A percentile compares a stretch with the other conserved stretches of the same genome.
Evolutionary conservation across 257 asterid species (phyloP).

Genomic region (Petrea volubilis): DNA sequence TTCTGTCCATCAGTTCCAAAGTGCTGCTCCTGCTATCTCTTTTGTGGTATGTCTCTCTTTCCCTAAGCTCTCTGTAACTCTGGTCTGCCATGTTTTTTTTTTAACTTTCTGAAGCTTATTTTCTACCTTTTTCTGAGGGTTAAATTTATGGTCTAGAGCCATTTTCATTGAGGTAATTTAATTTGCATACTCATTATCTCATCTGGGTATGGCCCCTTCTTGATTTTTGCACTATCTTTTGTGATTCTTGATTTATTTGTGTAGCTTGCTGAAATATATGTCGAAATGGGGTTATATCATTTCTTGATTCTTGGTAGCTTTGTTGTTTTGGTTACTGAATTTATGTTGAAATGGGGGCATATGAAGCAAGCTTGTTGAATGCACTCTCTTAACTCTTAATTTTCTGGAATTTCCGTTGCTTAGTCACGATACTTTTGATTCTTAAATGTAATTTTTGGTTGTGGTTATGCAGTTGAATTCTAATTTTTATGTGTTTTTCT

Average conservation of each 20-base stretch:
- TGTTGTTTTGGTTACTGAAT: background rate
- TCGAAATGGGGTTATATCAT: background rate
- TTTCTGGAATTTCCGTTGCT: background rate
- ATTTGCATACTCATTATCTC: background rate
- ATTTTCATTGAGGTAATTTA: background rate
- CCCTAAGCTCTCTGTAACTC: background rate
- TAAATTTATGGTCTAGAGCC: too few relatives aligned
- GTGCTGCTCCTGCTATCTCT: slow-evolving; percentile 15
- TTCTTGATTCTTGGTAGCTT: too few relatives aligned
- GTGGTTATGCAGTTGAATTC: background rate
- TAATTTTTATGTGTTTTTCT: background rate
- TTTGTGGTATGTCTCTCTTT: background rate
- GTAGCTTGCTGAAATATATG: too few relatives aligned
- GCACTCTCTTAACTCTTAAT: background rate
- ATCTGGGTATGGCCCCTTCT: background rate
- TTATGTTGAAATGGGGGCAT: background rate
- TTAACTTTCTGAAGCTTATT: too few relatives aligned
- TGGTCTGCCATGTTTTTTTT: too few relatives aligned
- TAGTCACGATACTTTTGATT: too few relatives aligned
- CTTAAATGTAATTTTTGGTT: background rate
- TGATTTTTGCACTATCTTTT: background rate
- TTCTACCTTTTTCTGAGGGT: too few relatives aligned
- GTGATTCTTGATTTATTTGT: background rate
- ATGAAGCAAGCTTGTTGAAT: background rate
- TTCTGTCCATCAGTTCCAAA: slow-evolving; percentile 20